A percentile compares a stretch with the other conserved stretches of the same genome.
Evolutionary conservation across 768 basidiomycete species (phyloP).

Genomic region (Russula dissimulans): DNA sequence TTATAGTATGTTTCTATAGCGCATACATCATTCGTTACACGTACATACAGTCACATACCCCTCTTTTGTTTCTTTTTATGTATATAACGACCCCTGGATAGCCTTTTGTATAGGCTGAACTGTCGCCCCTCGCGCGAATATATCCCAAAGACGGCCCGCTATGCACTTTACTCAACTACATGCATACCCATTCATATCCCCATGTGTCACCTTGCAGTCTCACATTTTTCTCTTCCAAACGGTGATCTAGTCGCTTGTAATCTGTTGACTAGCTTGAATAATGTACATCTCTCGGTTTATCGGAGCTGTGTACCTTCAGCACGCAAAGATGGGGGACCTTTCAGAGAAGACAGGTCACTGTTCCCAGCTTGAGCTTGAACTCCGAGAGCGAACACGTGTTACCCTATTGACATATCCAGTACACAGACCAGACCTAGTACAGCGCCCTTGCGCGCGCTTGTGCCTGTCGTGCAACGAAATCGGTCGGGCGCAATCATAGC

Average conservation of each 20-base stretch:
- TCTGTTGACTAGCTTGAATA: constrained; percentile 10
- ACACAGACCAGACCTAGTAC: too few species aligned
- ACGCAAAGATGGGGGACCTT: too few species aligned
- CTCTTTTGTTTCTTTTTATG: not conserved
- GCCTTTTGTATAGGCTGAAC: not conserved
- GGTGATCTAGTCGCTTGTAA: constrained; percentile 2
- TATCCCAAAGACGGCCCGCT: not conserved
- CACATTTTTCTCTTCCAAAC: not conserved
- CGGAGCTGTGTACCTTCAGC: not conserved
- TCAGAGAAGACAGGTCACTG: too few species aligned
- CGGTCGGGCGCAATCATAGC: too few species aligned
- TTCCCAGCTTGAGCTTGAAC: too few species aligned
- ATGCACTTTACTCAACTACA: not conserved
- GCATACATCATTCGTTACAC: not conserved
- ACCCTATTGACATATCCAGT: too few species aligned
- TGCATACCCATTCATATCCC: not conserved
- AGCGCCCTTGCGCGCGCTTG: too few species aligned
- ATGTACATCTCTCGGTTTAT: not conserved
- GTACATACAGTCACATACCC: not conserved
- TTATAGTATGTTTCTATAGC: constrained; percentile 4
- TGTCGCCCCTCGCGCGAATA: not conserved
- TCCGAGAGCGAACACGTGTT: too few species aligned
- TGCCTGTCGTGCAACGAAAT: too few species aligned
- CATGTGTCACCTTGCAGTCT: not conserved
- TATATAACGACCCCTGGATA: not conserved